Conservation (phyloP, 2,329 filamentous ascomycete species). For the Plenodomus biglobosus region DNA sequence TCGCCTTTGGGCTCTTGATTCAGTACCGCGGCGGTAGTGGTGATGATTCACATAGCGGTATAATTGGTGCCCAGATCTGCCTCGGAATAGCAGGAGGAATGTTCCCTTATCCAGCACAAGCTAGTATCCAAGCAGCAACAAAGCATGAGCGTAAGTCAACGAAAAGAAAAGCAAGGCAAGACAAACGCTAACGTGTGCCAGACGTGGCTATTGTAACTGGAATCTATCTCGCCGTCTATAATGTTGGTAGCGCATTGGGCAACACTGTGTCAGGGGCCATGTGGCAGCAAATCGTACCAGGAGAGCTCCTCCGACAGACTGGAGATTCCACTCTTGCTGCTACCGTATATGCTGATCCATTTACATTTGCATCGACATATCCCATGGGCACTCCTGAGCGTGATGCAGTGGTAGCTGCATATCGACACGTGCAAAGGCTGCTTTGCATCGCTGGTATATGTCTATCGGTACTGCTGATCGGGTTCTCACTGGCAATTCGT, state of each 20-base stretch:
- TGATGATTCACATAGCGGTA: constrained; percentile 52
- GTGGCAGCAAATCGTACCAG: constrained; percentile 58
- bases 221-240: constrained; percentile 64
- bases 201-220: constrained; percentile 65
- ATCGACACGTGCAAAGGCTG: constrained; percentile 50
- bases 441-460: constrained; percentile 56
- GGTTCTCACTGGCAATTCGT: constrained; percentile 50
- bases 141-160: constrained; percentile 50
- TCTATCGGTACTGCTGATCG: constrained; percentile 51
- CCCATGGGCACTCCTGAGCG: constrained; percentile 51
- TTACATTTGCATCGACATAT: constrained; percentile 41
- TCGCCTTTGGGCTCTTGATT: constrained; percentile 66
- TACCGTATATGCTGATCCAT: constrained; percentile 47
- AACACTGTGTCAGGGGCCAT: constrained; percentile 63
- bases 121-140: constrained; percentile 54
- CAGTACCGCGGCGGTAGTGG: constrained; percentile 58
- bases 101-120: constrained; percentile 58
- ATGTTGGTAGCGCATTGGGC: constrained; percentile 63
- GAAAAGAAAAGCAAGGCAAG: neutral
- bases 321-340: constrained; percentile 48
- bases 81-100: constrained; percentile 65
- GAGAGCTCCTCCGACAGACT: constrained; percentile 45
- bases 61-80: constrained; percentile 64
- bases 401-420: constrained; percentile 49
- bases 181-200: neutral